Evolutionary conservation across 2,329 filamentous ascomycete species (phyloP), one percentile per base, ranked within the genome.

Genomic region (Orbilia quercus): DNA sequence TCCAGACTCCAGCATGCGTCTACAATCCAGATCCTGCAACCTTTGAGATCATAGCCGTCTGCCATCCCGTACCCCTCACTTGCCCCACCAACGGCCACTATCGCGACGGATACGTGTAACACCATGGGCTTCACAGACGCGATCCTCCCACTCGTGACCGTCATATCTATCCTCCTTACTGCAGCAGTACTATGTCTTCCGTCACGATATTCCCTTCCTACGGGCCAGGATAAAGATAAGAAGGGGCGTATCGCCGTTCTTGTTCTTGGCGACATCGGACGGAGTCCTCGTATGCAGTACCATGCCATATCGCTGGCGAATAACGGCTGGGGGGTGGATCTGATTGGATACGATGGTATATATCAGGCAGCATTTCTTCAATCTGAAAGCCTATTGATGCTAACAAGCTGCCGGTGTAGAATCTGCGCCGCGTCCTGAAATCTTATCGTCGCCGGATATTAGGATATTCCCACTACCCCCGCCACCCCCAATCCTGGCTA

Each of bases 231-330:
- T 11, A 73, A 66, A 23, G 69, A 55, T 12, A 51, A 55, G 23
- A 66, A 73, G 25, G 69, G 69, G 11, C 70, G 75, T 14, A 74
- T 78, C 14, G 76, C 75, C 81, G 87, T 99, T 58, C 85, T 99
- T 14, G 95, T 99, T 16, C 86, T 99, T 25, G 95, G 95, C 47
- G 95, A 99, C 79, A 93, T 99, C 80, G 95, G 95, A 40, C 88
- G 93, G 48, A 98, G 94, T 80, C 95, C 95, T 54, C 91, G 95
- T 65, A 99, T 99, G 94, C 93, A 98, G 79, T 98, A 99, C 78
- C 95, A 99, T 85, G 94, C 94, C 18, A 84, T 96, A 77, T 98
- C 94, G 80, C 88, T 98, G 78, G 91, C 92, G 42, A 90, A 89
- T 78, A 88, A 92, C 79, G 91, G 91, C 22, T 90, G 88, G 5